Evolutionary conservation across 148 eudicot species (phyloP), one percentile per base, ranked within the genome.

Genomic region (Silene latifolia): DNA sequence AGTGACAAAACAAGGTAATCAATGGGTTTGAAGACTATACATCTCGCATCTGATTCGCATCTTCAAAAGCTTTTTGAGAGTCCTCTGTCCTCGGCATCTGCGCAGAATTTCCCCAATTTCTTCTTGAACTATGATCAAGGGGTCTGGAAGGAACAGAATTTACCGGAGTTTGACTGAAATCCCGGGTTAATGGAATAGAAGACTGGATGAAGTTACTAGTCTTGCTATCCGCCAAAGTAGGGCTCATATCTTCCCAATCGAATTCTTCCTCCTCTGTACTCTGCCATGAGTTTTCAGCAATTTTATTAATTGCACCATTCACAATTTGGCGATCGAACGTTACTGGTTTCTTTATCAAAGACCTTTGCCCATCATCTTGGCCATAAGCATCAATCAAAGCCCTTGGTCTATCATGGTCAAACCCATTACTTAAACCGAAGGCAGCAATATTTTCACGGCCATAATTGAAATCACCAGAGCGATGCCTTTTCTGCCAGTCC

Each of bases 301-400:
- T 29, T 59, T 64, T 90, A 66, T 29, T 78, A 42, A 72, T 81
- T 39, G 67, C 76, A 67, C 86, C 91, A 82, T 88, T 89, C 57
- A 83, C 53, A 77, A 76, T 66, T 32, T 54, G 75, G 29, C 71
- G 72, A 19, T 70, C 85, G 44, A 78, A 62, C 25, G 72, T 85
- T 27, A 63, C 77, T 79, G 85, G 83, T 78, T 82, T 87, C 72
- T 63, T 78, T 67, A 78, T 86, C 69, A 72, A 54, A 73, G 77
- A 68, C 79, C 82, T 81, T 56, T 80, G 85, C 79, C 92, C 84
- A 80, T 87, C 81, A 77, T 93, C 98, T 57, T 80, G 89, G 69
- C 98, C 98, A 84, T 93, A 93, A 25, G 98, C 98, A 88, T 89
- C 93, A 84, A 93, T 93, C 78, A 93, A 84, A 57, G 96, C 96